phyloP scores from a whole-genome alignment of 2,329 filamentous ascomycete species.

The Nigrospora osmanthi region DNA sequence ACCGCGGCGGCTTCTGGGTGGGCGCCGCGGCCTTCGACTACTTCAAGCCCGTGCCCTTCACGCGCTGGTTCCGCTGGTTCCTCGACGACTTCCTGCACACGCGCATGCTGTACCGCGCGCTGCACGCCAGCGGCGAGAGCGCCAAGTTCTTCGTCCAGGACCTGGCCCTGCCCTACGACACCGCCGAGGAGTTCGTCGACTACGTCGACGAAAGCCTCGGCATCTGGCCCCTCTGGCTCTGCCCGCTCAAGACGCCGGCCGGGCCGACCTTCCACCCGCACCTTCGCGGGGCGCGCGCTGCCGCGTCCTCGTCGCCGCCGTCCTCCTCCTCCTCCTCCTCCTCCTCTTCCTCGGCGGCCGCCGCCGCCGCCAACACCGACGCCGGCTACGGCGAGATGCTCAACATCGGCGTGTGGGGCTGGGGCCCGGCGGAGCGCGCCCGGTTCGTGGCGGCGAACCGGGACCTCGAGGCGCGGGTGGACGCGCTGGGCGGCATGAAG shows the following conservation, averaged over 20 bases:
- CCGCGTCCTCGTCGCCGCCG: too few relatives aligned
- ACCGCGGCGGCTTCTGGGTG: slow-evolving; percentile 70
- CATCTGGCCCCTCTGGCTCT: slow-evolving; percentile 56
- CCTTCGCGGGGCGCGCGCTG: slow-evolving; percentile 22
- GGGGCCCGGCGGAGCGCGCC: slow-evolving; percentile 47
- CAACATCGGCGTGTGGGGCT: slow-evolving; percentile 73
- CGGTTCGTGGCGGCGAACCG: slow-evolving; percentile 66
- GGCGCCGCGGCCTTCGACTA: slow-evolving; percentile 59
- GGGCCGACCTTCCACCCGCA: slow-evolving; percentile 50
- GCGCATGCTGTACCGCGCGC: slow-evolving; percentile 64
- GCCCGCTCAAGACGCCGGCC: slow-evolving; percentile 40
- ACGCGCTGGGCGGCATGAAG: slow-evolving; percentile 67
- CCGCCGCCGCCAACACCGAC: too few relatives aligned
- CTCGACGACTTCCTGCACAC: slow-evolving; percentile 69
- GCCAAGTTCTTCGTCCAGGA: slow-evolving; percentile 63
- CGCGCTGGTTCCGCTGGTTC: slow-evolving; percentile 55
- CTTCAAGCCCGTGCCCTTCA: slow-evolving; percentile 59
- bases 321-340: too few relatives aligned
- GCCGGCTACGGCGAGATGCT: slow-evolving; percentile 32
- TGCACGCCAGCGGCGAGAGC: slow-evolving; percentile 59
- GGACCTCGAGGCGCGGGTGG: slow-evolving; percentile 61
- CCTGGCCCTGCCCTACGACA: slow-evolving; percentile 48
- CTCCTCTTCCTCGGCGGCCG: too few relatives aligned
- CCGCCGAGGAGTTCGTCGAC: slow-evolving; percentile 44
- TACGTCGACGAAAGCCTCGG: slow-evolving; percentile 41